Base-by-base conservation (phyloP, 495 filamentous ascomycete genomes). In the Hypoxylon lenormandii region DNA sequence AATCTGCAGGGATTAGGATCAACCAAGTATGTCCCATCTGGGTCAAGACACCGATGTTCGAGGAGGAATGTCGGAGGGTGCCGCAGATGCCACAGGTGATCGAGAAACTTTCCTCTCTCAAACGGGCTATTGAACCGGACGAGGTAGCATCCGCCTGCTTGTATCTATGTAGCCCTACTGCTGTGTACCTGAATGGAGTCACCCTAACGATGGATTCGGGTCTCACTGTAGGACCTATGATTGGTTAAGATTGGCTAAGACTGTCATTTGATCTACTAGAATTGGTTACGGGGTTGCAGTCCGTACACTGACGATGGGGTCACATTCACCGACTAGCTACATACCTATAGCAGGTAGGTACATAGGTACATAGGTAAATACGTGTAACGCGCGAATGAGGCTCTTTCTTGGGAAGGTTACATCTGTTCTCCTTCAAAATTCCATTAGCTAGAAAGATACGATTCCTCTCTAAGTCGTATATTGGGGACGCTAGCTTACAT, bases 21-120 rank as follows among this genome's bases (percentile, higher is more conserved):
- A 75, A 77, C 23, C 64, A 70, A 33, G 60, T 77, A 16, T 72
- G 60, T n/a, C 71, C 75, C 0, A 71, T 74, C 0, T 84, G 80
- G 73, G 75, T 82, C 4, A 52, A 73, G 6, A 83, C 81, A 0
- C 79, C 80, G 3, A 78, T 85, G 69, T 75, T 80, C 5, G 76
- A 78, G 16, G 70, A 72, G 26, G 70, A 72, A 23, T 61, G 52
- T 23, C n/a, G 42, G 10, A 63, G 64, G 46, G 26, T 57, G 11
- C 64, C 64, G 2, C 40, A 69, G 40, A 51, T 40, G 18, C 53
- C 43, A 1, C 36, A 51, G 46, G 11, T 69, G 0, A 33, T 69
- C 18, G 54, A 68, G 36, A 37, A 30, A 13, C 11, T 69, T 3
- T 21, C 60, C 12, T 5, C 70, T 40, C 13, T 42, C 1, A 58